Evolutionary conservation across 441 rosid species (phyloP), one percentile per base, ranked within the genome.

Genomic region (Breynia disticha): DNA sequence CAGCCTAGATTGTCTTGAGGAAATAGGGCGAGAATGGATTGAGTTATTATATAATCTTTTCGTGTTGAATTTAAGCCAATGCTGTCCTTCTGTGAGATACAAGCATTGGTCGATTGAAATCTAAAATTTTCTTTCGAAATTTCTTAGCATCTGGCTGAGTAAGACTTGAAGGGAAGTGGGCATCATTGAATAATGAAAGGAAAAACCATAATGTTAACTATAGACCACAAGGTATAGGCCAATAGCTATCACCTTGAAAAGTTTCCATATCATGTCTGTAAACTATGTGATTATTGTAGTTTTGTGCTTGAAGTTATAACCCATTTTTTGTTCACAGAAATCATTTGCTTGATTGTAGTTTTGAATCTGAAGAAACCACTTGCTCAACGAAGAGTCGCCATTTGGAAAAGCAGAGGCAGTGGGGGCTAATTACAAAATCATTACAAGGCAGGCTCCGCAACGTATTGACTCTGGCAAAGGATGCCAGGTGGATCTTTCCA

Each of bases 401-500:
- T 28, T 28, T 28, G 35, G 35, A 28, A 28, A 28, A 28, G 35
- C 46, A 15, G 9, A 15, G 39, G 17, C 24, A 11, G 44, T 5
- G 20, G 37, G 41, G 10, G 19, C 13, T 17, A 48, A 50, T 15
- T 14, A 4, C 3, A 56, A 20, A 16, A 48, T 12, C 12, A 9
- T 32, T 46, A 2, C 0, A 19, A 45, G 43, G 56, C n/a, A 19
- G 51, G 42, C 61, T 37, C 32, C 13, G 12, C 19, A 54, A 19
- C 48, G 13, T 16, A 45, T 69, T 66, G 75, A 67, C 55, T 56
- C 58, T 39, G 69, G 15, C 54, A 17, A 16, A 3, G 42, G n/a
- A 46, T 32, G 71, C 66, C 73, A 72, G 76, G 59, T 68, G 74
- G 68, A 56, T 59, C 41, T 32, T 52, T 59, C 35, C 3, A 28